Evolutionary conservation across 2,329 filamentous ascomycete genomes (phyloP).

Genomic region (Colletotrichum tropicicola): DNA sequence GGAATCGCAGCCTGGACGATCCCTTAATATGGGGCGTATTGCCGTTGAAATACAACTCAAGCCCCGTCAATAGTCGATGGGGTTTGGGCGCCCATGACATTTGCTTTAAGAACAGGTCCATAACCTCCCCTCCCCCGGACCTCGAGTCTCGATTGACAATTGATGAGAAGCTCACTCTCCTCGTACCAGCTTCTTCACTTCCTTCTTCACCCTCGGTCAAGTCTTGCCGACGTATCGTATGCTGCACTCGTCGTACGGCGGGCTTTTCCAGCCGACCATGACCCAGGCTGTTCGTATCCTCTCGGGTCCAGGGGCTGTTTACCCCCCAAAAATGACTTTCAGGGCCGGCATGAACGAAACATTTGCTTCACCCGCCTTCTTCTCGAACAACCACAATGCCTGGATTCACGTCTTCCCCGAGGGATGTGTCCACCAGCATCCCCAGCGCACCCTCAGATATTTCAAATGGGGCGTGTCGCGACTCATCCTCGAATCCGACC

Average conservation of each 20-base stretch:
- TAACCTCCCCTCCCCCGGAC: background rate
- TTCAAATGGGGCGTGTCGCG: conserved; percentile 98
- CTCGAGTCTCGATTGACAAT: conserved; percentile 7
- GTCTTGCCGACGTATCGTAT: conserved; percentile 88
- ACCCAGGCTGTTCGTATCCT: conserved; percentile 86
- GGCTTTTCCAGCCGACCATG: conserved; percentile 90
- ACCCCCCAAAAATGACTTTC: conserved; percentile 15
- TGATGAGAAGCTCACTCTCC: conserved; percentile 17
- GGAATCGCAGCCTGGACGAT: conserved; percentile 79
- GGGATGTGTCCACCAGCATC: conserved; percentile 90
- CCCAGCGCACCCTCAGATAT: conserved; percentile 83
- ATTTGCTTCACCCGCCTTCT: conserved; percentile 77
- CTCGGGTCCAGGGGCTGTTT: conserved; percentile 56
- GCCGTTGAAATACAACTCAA: conserved; percentile 76
- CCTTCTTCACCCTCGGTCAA: conserved; percentile 91
- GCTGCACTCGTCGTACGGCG: conserved; percentile 81
- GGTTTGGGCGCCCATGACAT: conserved; percentile 93
- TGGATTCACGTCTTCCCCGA: conserved; percentile 99
- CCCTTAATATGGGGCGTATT: conserved; percentile 93
- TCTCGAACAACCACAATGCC: conserved; percentile 72
- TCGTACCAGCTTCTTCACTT: conserved; percentile 65
- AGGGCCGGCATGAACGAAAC: conserved; percentile 70
- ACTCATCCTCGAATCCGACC: conserved; percentile 88
- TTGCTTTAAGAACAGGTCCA: conserved; percentile 85
- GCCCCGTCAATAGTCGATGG: conserved; percentile 84